Percentiles rank a stretch among this genome's conserved stretches.
Evolutionary conservation across 164 flowering plant species (phyloP).

Genomic region (Stephania yunnanensis): DNA sequence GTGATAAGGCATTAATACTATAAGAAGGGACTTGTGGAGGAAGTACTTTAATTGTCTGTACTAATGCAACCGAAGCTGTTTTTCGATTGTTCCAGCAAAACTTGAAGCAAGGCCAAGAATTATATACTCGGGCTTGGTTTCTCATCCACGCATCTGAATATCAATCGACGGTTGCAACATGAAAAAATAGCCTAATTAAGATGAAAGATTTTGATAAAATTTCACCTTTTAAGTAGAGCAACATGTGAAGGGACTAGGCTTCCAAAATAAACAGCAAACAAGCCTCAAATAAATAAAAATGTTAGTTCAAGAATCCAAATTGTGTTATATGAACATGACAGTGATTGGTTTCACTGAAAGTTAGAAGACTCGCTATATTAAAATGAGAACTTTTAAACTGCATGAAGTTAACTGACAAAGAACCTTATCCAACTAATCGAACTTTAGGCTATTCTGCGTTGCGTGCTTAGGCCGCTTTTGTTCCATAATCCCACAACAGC

Average conservation of each 20-base stretch:
- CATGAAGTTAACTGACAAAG: too few relatives aligned
- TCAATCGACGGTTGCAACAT: neutral
- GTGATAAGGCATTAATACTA: neutral
- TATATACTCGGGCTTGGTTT: neutral
- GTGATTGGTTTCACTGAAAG: neutral
- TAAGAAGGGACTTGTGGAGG: neutral
- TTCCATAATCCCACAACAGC: too few relatives aligned
- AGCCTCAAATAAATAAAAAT: neutral
- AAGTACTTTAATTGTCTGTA: neutral
- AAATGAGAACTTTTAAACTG: too few relatives aligned
- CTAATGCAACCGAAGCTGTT: constrained; percentile 1
- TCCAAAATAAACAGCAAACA: neutral
- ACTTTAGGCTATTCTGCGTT: too few relatives aligned
- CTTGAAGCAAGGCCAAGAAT: neutral
- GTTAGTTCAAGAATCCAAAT: neutral
- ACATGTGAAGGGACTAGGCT: neutral
- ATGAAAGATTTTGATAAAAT: neutral
- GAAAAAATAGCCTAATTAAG: neutral
- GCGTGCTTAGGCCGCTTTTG: too few relatives aligned
- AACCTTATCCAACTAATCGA: too few relatives aligned
- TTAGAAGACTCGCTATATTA: neutral
- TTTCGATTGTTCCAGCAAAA: neutral
- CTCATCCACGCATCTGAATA: neutral
- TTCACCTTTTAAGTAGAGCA: neutral
- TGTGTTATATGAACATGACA: neutral